Evolutionary conservation across 805 yeast genomes (phyloP).

Genomic region (Wickerhamiella australiensis): DNA sequence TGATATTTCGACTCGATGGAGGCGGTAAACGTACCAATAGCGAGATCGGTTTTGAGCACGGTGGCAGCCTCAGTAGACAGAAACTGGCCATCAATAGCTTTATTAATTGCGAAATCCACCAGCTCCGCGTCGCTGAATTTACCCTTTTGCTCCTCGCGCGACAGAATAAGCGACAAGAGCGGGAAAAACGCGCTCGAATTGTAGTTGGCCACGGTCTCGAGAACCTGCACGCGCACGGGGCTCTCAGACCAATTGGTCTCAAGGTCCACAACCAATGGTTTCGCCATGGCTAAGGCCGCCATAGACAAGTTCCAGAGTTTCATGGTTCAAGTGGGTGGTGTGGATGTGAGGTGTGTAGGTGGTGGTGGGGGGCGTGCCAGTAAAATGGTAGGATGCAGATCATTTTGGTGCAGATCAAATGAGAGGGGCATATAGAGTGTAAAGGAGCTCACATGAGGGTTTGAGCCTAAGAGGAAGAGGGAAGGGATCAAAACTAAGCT

Average conservation of each 20-base stretch:
- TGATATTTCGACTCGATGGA: slow-evolving; percentile 52
- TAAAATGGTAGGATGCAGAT: not conserved
- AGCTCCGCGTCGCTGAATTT: slow-evolving; percentile 14
- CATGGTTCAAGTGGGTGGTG: not conserved
- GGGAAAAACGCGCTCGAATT: slow-evolving; percentile 28
- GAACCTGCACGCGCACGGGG: slow-evolving; percentile 10
- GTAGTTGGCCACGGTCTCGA: slow-evolving; percentile 27
- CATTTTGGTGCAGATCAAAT: not conserved
- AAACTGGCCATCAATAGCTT: slow-evolving; percentile 16
- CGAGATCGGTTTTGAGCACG: slow-evolving; percentile 34
- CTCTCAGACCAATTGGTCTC: slow-evolving; percentile 14
- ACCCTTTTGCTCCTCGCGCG: slow-evolving; percentile 15
- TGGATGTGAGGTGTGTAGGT: not conserved
- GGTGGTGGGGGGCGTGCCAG: not conserved
- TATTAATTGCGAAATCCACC: slow-evolving; percentile 18
- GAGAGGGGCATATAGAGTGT: not conserved
- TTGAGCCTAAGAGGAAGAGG: too few relatives aligned
- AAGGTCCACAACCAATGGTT: slow-evolving; percentile 12
- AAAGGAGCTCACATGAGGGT: not conserved
- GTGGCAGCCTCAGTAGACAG: slow-evolving; percentile 15
- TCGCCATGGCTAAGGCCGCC: slow-evolving; percentile 9
- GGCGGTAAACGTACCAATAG: slow-evolving; percentile 44
- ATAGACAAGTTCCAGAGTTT: not conserved
- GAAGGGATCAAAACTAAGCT: too few relatives aligned
- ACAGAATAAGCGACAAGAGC: slow-evolving; percentile 21